Percentiles rank a stretch among this genome's conserved stretches.
Conservation (phyloP, 768 basidiomycete genomes). For the Mycena venus region DNA sequence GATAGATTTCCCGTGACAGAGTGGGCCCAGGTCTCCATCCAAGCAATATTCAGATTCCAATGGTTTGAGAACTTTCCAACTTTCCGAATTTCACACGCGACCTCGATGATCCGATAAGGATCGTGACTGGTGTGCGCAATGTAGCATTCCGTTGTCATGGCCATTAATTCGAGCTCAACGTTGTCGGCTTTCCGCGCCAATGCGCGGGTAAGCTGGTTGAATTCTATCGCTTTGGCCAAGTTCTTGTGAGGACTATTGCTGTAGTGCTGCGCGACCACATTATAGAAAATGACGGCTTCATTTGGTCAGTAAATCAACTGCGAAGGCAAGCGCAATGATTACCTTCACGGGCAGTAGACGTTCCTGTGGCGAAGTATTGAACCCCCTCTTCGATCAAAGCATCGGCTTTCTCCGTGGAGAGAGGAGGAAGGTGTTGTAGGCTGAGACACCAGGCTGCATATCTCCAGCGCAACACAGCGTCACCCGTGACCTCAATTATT, state of each 20-base stretch:
- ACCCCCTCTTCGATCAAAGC: not conserved
- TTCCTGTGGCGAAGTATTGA: not conserved
- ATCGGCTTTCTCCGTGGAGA: not conserved
- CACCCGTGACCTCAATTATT: not conserved
- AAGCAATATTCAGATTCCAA: too few relatives aligned
- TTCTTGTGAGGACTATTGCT: too few relatives aligned
- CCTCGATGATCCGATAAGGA: not conserved
- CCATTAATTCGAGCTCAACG: not conserved
- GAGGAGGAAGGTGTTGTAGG: not conserved
- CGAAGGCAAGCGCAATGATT: too few relatives aligned
- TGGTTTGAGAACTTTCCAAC: not conserved
- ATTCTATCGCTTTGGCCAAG: not conserved
- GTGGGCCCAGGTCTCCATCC: too few relatives aligned
- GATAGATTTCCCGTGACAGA: not conserved
- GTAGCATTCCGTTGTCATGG: not conserved
- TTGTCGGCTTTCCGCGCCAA: not conserved
- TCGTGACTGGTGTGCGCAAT: too few relatives aligned
- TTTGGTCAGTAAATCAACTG: too few relatives aligned
- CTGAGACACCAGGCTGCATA: not conserved
- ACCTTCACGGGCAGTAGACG: too few relatives aligned
- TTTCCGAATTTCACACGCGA: not conserved
- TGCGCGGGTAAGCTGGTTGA: not conserved
- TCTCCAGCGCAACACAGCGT: not conserved
- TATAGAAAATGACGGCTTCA: not conserved
- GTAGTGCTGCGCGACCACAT: not conserved